Evolutionary conservation across 2,329 filamentous ascomycete genomes (phyloP), one percentile per base, ranked within the genome.

Genomic region (Scedosporium apiospermum): DNA sequence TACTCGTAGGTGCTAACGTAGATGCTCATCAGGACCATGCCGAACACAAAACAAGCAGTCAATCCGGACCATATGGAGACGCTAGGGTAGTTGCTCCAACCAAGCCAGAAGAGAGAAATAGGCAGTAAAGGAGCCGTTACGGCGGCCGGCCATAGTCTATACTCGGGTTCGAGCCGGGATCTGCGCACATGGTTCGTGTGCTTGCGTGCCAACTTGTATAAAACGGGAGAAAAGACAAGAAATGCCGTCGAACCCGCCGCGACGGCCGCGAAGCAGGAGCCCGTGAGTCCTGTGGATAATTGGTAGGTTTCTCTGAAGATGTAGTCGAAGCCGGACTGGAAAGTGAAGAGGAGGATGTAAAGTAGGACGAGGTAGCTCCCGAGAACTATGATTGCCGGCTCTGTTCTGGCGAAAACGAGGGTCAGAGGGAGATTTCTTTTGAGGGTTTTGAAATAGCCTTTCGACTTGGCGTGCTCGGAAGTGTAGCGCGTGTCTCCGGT

Each of bases 61-160:
- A 85, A 73, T 0, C 79, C 78, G 18, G 76, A 78, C 80, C 81
- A 84, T 18, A 69, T 69, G 2, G 76, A 79, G 26, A 83, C 77
- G 3, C 61, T 69, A 0, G 70, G 59, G 62, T 76, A 73, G 42
- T 75, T 73, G 0, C 79, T 83, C 82, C 82, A 85, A 0, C 76
- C 82, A 71, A 86, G 80, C 82, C 82, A 86, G 69, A 86, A 83
- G 2, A 85, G 72, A 1, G 73, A 74, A 34, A 83, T 71, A 0
- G 82, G 81, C 1, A 86, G 75, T 0, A 75, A 70, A 0, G 80
- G 77, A 0, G 79, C 76, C 1, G 77, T 77, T 3, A 82, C 71
- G 70, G 85, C 84, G 2, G 76, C 75, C 58, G 77, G 82, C 74
- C 77, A 83, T 0, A 86, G 71, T 5, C 82, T 74, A 46, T 81